Evolutionary conservation across 257 asterid genomes (phyloP), one percentile per base, ranked within the genome.

Genomic region (Salvia miltiorrhiza): DNA sequence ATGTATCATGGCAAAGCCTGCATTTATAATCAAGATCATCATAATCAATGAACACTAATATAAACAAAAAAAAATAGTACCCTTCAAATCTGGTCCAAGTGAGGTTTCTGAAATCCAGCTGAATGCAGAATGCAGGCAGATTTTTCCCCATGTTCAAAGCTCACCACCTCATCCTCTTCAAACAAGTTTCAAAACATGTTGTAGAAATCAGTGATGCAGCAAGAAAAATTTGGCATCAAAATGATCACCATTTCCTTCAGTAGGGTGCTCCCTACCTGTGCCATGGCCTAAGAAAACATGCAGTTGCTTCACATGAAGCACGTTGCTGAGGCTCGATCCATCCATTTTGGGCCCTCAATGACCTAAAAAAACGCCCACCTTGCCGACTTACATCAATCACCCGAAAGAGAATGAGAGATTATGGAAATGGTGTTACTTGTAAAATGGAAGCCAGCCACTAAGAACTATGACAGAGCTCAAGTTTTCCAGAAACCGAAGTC

Each of bases 391-490:
- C 20, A 19, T 9, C 14, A 52, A 4, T 7, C 54, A 52, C 58
- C 10, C 33, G 5, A 30, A 52, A 21, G n/a, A 17, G 3, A 16
- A n/a, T 17, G 5, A 44, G 5, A 17, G 12, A 17, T 30, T 17
- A 23, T 21, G 33, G 58, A 52, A 21, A 9, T 20, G 33, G 24
- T 30, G 35, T 30, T 57, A 81, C 95, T 77, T 78, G 9, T 84
- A 78, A 79, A 82, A 78, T 45, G 95, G 95, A 78, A 85, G 88
- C 92, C 92, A 85, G 68, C 95, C 92, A 49, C 91, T 85, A 24
- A 85, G 85, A 35, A 81, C 79, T 55, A 82, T 71, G 60, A 82
- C 71, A 28, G 73, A 63, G 63, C 78, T 69, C 72, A 85, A 79
- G 61, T 80, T 77, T 39, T 80, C 65, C 9, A 49, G 76, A 54